Evolutionary conservation across 116 monocot species (phyloP).

Genomic region (Zostera marina): DNA sequence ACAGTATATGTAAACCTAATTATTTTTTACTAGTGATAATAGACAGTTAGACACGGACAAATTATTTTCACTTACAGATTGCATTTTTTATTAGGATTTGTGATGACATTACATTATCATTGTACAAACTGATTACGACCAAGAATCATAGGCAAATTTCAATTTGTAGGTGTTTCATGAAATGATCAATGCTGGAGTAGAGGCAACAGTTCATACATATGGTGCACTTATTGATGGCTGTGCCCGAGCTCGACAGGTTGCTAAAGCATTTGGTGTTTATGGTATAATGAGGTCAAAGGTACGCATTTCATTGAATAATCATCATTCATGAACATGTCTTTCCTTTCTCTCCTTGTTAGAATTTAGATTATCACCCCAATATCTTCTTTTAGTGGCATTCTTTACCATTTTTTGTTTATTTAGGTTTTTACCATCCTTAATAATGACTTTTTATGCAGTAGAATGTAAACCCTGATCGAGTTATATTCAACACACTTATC

Average conservation of each 20-base stretch:
- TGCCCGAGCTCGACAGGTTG: constrained; percentile 84
- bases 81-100: no score
- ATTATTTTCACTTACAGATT: no score
- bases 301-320: background rate
- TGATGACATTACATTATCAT: background rate
- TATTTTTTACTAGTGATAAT: no score
- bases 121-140: background rate
- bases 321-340: background rate
- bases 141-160: background rate
- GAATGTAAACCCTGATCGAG: constrained; percentile 95
- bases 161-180: constrained; percentile 70
- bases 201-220: constrained; percentile 83
- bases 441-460: constrained; percentile 45
- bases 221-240: constrained; percentile 93
- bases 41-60: no score
- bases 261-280: constrained; percentile 98
- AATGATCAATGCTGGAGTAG: constrained; percentile 85
- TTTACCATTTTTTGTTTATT: background rate
- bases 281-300: constrained; percentile 99
- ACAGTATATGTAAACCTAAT: no score
- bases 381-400: background rate
- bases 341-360: background rate
- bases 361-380: background rate
- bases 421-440: background rate
- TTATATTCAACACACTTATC: constrained; percentile 88